A percentile compares a stretch with the other conserved stretches of the same genome.
phyloP scores from a whole-genome alignment of 768 basidiomycete genomes.

The Tylopilus balloui region DNA sequence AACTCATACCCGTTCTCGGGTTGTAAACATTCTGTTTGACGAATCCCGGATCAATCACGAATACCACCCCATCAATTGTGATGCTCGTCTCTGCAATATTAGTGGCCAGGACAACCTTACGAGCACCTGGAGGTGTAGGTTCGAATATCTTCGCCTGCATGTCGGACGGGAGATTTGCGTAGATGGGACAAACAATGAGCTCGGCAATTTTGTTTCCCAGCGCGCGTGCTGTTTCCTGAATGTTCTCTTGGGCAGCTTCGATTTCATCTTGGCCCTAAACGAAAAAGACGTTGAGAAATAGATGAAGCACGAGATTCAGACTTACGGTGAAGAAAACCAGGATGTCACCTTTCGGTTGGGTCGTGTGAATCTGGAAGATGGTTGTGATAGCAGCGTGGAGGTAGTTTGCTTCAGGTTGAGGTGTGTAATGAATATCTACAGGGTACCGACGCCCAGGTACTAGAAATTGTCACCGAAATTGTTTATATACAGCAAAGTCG shows the following conservation, averaged over 20 bases:
- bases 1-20: constrained; percentile 97
- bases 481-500: not conserved
- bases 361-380: constrained; percentile 98
- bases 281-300: constrained; percentile 3
- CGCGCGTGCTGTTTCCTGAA: constrained; percentile 91
- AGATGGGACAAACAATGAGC: constrained; percentile 94
- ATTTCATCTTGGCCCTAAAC: constrained; percentile 93
- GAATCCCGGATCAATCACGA: constrained; percentile 98
- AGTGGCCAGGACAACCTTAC: constrained; percentile 97
- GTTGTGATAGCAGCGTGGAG: constrained; percentile 98
- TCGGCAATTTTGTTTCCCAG: constrained; percentile 95
- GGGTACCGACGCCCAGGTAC: constrained; percentile 97
- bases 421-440: constrained; percentile 98
- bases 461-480: constrained; percentile 29
- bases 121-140: constrained; percentile 92
- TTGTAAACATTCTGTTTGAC: constrained; percentile 99
- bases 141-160: constrained; percentile 99
- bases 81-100: constrained; percentile 99
- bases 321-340: constrained; percentile 92
- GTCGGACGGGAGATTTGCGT: constrained; percentile 97
- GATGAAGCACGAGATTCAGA: constrained; percentile 4
- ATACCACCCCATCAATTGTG: constrained; percentile 98
- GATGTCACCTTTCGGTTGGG: constrained; percentile 96
- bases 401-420: constrained; percentile 98
- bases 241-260: constrained; percentile 93